Conservation (phyloP, 129 eudicot species). For the Saussurea involucrata region DNA sequence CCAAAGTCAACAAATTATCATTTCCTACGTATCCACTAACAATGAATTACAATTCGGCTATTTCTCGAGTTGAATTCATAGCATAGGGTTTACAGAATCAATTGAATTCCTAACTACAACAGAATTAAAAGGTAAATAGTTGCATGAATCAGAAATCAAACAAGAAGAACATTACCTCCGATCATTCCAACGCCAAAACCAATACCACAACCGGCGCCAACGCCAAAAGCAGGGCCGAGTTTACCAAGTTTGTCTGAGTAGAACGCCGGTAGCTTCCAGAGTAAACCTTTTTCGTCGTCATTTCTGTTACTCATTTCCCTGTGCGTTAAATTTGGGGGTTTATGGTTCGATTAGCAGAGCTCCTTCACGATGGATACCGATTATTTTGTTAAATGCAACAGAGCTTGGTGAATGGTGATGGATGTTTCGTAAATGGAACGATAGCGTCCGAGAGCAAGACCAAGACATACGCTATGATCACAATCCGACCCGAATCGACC, state of each 20-base stretch:
- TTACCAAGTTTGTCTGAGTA: constrained; percentile 59
- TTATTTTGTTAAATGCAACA: not conserved
- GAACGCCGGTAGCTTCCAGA: constrained; percentile 78
- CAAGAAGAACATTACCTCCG: constrained; percentile 48
- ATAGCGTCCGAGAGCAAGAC: not conserved
- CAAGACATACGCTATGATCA: not conserved
- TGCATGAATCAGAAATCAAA: not conserved
- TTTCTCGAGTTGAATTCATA: not conserved
- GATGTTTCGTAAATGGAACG: not conserved
- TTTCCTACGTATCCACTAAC: not conserved
- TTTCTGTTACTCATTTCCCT: constrained; percentile 20
- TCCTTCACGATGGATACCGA: not conserved
- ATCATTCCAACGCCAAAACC: constrained; percentile 82
- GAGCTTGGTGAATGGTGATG: not conserved
- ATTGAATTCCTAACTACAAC: not conserved
- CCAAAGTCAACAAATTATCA: not conserved
- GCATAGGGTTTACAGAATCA: not conserved
- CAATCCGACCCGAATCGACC: not conserved
- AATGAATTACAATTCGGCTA: not conserved
- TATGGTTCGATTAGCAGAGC: not conserved
- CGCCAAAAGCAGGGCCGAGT: constrained; percentile 82
- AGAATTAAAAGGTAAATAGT: not conserved
- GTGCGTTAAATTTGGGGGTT: constrained; percentile 2
- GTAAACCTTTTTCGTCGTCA: constrained; percentile 61
- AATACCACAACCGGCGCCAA: constrained; percentile 91